Base-by-base conservation (phyloP, 2,329 filamentous ascomycete genomes). In the Lachnellula occidentalis region DNA sequence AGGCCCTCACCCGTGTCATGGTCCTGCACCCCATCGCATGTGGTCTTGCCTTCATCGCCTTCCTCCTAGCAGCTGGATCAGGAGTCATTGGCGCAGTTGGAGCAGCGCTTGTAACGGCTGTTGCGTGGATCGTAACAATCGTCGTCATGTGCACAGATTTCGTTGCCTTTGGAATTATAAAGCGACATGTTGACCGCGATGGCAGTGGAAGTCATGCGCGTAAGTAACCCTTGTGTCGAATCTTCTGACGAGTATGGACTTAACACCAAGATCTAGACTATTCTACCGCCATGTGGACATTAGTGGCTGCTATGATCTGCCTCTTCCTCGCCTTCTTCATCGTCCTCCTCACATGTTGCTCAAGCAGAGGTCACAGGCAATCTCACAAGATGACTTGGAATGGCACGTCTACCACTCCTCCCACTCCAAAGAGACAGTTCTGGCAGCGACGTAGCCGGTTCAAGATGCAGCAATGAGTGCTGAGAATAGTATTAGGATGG, bases 311-410 rank as follows among this genome's bases (percentile, higher is more conserved):
- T 2, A 80, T 79, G 58, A 71, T 84, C 56, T 74, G 76, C 61
- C 71, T 77, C 19, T 74, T 86, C 50, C 55, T 85, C 24, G 83
- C 76, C 8, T 77, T 78, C 19, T 58, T 82, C 51, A 61, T 86
- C 48, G 76, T 86, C 54, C 78, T 87, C 62, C 72, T 85, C 61
- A 81, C 80, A 6, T 86, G 82, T 76, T 85, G 78, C 71, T 76
- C 75, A 52, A 72, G 74, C 21, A 51, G 64, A 37, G 55, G 58
- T 51, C 58, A 66, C 34, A 56, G 52, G 27, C 34, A 61, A 47
- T 36, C 50, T 24, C 45, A 34, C 31, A n/a, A n/a, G n/a, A n/a
- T n/a, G n/a, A n/a, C n/a, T n/a, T n/a, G n/a, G 2, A 55, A 56
- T 7, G 61, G 59, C 8, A 54, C 51, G 11, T 48, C 36, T 1